A percentile compares a stretch with the other conserved stretches of the same genome.
These are phyloP conservation scores for Podospora pseudopauciseta DNA, from an alignment of 495 filamentous ascomycete species.

Conservation along the genomic window DNA sequence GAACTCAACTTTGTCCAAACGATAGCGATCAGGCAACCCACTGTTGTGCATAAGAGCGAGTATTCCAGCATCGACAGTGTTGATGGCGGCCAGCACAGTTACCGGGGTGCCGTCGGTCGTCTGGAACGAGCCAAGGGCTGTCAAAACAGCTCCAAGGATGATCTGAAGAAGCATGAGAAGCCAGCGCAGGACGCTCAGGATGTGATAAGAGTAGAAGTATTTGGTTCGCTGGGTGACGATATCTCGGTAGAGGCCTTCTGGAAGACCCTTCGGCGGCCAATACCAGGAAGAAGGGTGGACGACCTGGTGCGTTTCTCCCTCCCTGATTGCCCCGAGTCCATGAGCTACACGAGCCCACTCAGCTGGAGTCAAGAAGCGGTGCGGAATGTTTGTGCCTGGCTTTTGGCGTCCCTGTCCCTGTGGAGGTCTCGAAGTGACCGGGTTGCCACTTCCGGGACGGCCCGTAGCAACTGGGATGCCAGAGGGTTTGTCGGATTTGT, in stretches of 20 bases:
- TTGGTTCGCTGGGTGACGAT: conserved; percentile 40
- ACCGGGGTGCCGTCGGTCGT: conserved; percentile 32
- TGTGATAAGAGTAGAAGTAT: conserved; percentile 35
- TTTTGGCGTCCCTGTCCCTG: conserved; percentile 7
- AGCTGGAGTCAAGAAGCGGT: conserved; percentile 38
- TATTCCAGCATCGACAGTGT: conserved; percentile 48
- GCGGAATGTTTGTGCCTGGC: conserved; percentile 8
- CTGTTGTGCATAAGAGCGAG: conserved; percentile 51
- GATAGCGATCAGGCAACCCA: conserved; percentile 47
- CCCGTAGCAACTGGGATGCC: conserved; percentile 25
- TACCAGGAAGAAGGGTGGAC: conserved; percentile 40
- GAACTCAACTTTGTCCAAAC: conserved; percentile 45
- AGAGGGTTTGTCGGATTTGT: conserved; percentile 25
- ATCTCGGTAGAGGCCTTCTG: conserved; percentile 43
- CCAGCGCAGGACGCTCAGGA: conserved; percentile 37
- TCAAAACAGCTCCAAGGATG: conserved; percentile 42
- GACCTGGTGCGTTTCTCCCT: conserved; percentile 41
- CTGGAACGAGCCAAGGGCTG: conserved; percentile 39
- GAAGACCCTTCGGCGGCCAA: conserved; percentile 46
- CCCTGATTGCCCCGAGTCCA: conserved; percentile 43
- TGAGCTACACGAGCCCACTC: conserved; percentile 47
- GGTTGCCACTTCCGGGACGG: conserved; percentile 8
- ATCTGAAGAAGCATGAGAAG: conserved; percentile 43
- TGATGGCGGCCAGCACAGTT: conserved; percentile 46
- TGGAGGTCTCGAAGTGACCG: conserved; percentile 7